These are phyloP conservation scores for Didymella arachidicola DNA, from an alignment of 2,329 filamentous ascomycete genomes.

Conservation along the genomic window DNA sequence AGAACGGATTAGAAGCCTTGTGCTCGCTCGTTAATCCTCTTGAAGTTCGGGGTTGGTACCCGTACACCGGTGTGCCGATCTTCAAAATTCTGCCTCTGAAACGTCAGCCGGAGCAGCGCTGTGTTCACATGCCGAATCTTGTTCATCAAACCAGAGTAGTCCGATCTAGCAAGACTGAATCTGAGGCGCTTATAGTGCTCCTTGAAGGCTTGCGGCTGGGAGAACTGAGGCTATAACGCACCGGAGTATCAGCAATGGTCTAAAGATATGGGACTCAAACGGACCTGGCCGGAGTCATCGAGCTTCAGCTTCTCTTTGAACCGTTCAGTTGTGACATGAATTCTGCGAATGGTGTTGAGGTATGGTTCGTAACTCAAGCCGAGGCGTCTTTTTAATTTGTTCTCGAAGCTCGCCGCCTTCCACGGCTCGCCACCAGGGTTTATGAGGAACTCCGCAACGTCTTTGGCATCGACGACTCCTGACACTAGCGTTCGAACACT, in stretches of 20 bases:
- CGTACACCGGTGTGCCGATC: neutral
- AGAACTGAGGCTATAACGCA: slow-evolving; percentile 30
- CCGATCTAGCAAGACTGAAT: slow-evolving; percentile 39
- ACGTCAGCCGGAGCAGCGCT: neutral
- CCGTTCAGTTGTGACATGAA: neutral
- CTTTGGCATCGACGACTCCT: slow-evolving; percentile 1
- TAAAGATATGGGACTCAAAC: neutral
- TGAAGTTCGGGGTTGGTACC: neutral
- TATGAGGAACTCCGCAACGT: slow-evolving; percentile 4
- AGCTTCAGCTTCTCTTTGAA: slow-evolving; percentile 1
- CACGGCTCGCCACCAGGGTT: slow-evolving; percentile 8
- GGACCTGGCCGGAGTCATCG: neutral
- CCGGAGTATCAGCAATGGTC: slow-evolving; percentile 18
- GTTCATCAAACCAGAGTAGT: slow-evolving; percentile 39
- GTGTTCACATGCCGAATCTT: slow-evolving; percentile 16
- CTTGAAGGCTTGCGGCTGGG: slow-evolving; percentile 33
- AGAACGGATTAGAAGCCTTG: slow-evolving; percentile 17
- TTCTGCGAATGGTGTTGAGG: neutral
- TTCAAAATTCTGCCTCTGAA: slow-evolving; percentile 7
- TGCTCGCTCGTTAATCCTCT: slow-evolving; percentile 3
- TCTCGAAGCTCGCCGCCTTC: neutral
- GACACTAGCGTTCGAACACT: slow-evolving; percentile 1
- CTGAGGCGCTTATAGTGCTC: slow-evolving; percentile 40
- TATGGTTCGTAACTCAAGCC: slow-evolving; percentile 4
- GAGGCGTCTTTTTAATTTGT: slow-evolving; percentile 6